These are phyloP conservation scores for Ormosia semicastrata DNA, from an alignment of 306 rosid genomes.

Conservation along the genomic window DNA sequence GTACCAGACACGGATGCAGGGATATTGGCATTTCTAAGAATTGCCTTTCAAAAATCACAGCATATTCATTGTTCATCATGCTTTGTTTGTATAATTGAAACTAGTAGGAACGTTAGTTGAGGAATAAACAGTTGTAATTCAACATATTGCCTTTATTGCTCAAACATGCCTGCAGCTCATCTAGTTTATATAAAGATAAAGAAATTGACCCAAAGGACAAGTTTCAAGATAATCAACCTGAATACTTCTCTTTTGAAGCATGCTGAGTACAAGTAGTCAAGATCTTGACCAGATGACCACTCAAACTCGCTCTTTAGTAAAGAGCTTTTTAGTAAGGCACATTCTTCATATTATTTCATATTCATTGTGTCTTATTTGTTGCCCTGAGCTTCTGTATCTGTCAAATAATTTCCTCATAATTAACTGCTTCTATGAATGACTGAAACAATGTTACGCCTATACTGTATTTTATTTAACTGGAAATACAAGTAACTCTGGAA, in stretches of 20 bases:
- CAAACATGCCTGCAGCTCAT: not conserved
- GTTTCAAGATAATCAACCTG: not conserved
- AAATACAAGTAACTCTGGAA: not conserved
- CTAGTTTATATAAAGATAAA: not conserved
- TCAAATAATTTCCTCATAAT: not conserved
- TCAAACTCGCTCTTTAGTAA: not conserved
- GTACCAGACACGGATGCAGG: conserved; percentile 1
- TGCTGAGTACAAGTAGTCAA: not conserved
- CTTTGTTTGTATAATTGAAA: conserved; percentile 29
- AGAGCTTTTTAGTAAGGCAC: not conserved
- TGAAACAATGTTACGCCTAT: not conserved
- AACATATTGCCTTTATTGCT: not conserved
- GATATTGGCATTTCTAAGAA: conserved; percentile 26
- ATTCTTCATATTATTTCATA: too few relatives aligned
- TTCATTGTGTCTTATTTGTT: too few relatives aligned
- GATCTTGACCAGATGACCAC: not conserved
- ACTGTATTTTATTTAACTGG: not conserved
- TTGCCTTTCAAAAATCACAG: not conserved
- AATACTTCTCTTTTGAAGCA: not conserved
- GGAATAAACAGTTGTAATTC: conserved; percentile 19
- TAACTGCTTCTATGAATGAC: not conserved
- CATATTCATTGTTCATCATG: conserved; percentile 1
- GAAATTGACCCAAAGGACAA: not conserved
- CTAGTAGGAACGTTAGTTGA: conserved; percentile 19
- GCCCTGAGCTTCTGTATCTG: not conserved